These are phyloP conservation scores for Vaccinium macrocarpon DNA, from an alignment of 148 eudicot genomes.

Conservation along the genomic window DNA sequence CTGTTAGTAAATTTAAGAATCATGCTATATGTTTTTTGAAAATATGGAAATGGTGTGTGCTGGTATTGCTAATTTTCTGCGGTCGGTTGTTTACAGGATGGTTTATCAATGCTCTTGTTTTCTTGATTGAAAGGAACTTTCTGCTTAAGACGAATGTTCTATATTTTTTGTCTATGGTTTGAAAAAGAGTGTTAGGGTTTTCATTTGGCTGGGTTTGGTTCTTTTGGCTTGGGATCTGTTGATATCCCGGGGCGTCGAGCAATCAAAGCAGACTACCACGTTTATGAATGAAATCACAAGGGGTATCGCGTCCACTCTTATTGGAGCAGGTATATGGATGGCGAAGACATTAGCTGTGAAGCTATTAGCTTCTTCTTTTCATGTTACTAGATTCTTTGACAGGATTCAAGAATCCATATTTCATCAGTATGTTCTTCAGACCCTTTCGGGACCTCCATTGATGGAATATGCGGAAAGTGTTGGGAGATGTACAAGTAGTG, in stretches of 20 bases:
- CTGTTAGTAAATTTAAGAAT: constrained; percentile 29
- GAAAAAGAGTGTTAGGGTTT: constrained; percentile 61
- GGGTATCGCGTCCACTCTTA: constrained; percentile 58
- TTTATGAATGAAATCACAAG: constrained; percentile 56
- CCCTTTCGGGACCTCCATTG: constrained; percentile 64
- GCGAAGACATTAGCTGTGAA: constrained; percentile 66
- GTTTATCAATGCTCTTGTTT: constrained; percentile 44
- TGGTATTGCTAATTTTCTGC: constrained; percentile 55
- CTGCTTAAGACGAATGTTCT: constrained; percentile 66
- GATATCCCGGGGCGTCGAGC: constrained; percentile 48
- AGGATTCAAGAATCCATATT: constrained; percentile 79
- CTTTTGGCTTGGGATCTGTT: constrained; percentile 76
- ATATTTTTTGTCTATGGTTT: constrained; percentile 71
- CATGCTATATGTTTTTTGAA: constrained; percentile 42
- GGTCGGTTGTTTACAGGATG: constrained; percentile 67
- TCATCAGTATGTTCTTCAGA: constrained; percentile 81
- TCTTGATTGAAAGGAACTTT: constrained; percentile 66
- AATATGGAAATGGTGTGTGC: constrained; percentile 84
- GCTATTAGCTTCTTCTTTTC: constrained; percentile 63
- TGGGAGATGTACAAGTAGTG: constrained; percentile 28
- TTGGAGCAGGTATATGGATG: constrained; percentile 79
- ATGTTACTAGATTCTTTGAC: constrained; percentile 77
- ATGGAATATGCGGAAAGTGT: constrained; percentile 30
- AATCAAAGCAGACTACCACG: constrained; percentile 38
- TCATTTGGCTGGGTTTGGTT: constrained; percentile 67